Base-by-base conservation (phyloP, 495 filamentous ascomycete species). In the Pseudevernia furfuracea region DNA sequence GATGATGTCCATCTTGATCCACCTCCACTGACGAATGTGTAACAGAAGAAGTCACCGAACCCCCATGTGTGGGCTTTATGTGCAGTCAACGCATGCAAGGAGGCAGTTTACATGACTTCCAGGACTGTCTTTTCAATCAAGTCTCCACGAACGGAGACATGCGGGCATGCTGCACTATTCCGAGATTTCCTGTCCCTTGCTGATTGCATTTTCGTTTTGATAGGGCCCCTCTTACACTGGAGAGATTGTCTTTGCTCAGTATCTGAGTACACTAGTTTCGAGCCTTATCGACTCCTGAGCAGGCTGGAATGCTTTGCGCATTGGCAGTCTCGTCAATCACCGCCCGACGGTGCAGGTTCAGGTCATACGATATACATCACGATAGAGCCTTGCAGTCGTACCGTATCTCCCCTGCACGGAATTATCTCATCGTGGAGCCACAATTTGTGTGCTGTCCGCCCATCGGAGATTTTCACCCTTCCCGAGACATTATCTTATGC, bases 161-260 rank as follows among this genome's bases (percentile, higher is more conserved):
- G 41, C 38, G 59, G 59, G 39, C 39, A 61, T 48, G 56, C 56
- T 58, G 36, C 56, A 58, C 56, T 58, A 58, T 58, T 58, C 34
- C 56, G 37, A 36, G 56, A 48, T 36, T 36, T 49, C 46, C 46
- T 25, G 23, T 49, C 46, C 12, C 46, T 28, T 49, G 46, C 46
- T 11, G 46, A 49, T 49, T 49, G n/a, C 46, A 25, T 49, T 77
- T 59, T 59, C 34, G n/a, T 59, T 59, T 17, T 38, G 34, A 59
- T 38, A 59, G 57, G 57, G 57, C 57, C 57, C 34, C 32, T 59
- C 57, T 59, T 59, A 59, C 57, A 34, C 32, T 59, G 57, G n/a
- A 59, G 57, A 59, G 57, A 59, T 59, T 59, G 57, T 59, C 57
- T 59, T 59, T 59, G 57, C 57, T 59, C 57, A 59, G 34, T 59